Percentiles rank a stretch among this genome's conserved stretches.
Evolutionary conservation across 345 rosid species (phyloP).

Genomic region (Brassica juncea): DNA sequence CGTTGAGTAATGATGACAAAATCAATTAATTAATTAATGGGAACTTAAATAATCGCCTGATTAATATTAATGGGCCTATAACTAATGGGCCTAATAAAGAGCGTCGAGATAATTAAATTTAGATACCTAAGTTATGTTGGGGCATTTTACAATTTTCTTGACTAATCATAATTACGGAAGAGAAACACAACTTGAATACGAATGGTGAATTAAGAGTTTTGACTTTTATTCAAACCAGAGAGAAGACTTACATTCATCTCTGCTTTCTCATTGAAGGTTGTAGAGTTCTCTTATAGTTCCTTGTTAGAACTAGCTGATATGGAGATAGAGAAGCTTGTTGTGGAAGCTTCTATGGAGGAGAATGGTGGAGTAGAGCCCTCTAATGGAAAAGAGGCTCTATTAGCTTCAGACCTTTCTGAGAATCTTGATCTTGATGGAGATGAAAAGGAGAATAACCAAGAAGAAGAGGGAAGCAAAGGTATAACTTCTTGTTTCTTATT

Average conservation of each 20-base stretch:
- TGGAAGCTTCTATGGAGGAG: constrained; percentile 33
- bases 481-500: constrained; percentile 4
- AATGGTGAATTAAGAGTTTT: neutral
- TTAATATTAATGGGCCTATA: constrained; percentile 12
- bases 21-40: neutral
- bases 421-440: constrained; percentile 36
- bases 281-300: neutral
- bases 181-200: neutral
- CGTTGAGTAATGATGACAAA: constrained; percentile 23
- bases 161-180: neutral
- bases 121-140: neutral
- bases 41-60: neutral
- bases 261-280: neutral
- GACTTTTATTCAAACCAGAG: constrained; percentile 15
- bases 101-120: neutral
- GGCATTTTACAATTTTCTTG: neutral
- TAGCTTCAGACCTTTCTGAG: constrained; percentile 24
- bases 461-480: constrained; percentile 54
- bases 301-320: constrained; percentile 25
- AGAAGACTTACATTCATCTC: constrained; percentile 15
- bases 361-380: constrained; percentile 24
- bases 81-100: constrained; percentile 20
- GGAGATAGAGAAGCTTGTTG: constrained; percentile 35
- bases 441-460: constrained; percentile 37
- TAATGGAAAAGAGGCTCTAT: constrained; percentile 7